Evolutionary conservation across 331 rosid genomes (phyloP).

Genomic region (Pyracantha coccinea): DNA sequence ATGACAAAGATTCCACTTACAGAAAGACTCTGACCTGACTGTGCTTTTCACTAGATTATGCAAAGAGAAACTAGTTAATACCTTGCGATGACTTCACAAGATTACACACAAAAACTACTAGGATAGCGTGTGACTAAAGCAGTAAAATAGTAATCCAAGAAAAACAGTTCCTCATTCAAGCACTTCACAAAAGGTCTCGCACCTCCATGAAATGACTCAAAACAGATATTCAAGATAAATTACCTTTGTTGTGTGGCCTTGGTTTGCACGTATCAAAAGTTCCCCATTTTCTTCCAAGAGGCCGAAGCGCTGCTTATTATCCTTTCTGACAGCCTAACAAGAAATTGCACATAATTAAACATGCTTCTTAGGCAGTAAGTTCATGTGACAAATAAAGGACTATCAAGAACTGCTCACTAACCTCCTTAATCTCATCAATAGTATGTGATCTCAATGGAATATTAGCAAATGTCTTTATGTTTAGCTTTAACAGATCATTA

Average conservation of each 20-base stretch:
- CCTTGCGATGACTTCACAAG: neutral
- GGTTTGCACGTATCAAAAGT: constrained; percentile 78
- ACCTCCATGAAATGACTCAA: neutral
- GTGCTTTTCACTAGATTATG: neutral
- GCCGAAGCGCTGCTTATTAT: constrained; percentile 81
- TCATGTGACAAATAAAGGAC: neutral
- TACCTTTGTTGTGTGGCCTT: constrained; percentile 79
- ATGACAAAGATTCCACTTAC: neutral
- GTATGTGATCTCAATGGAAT: constrained; percentile 69
- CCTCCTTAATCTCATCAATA: constrained; percentile 80
- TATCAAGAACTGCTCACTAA: constrained; percentile 9
- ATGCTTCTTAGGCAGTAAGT: constrained; percentile 5
- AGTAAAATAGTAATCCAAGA: neutral
- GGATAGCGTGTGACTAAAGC: neutral
- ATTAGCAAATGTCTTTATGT: constrained; percentile 67
- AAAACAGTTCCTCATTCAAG: neutral
- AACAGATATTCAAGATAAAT: neutral
- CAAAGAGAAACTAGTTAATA: neutral
- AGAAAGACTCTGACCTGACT: neutral
- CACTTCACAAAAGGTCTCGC: neutral
- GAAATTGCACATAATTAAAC: constrained; percentile 8
- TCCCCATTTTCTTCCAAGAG: constrained; percentile 79
- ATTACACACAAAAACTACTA: neutral
- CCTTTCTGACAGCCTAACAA: constrained; percentile 71
- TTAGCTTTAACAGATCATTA: constrained; percentile 59